Evolutionary conservation across 495 filamentous ascomycete species (phyloP), one percentile per base, ranked within the genome.

Genomic region (Gamarada debralockiae): DNA sequence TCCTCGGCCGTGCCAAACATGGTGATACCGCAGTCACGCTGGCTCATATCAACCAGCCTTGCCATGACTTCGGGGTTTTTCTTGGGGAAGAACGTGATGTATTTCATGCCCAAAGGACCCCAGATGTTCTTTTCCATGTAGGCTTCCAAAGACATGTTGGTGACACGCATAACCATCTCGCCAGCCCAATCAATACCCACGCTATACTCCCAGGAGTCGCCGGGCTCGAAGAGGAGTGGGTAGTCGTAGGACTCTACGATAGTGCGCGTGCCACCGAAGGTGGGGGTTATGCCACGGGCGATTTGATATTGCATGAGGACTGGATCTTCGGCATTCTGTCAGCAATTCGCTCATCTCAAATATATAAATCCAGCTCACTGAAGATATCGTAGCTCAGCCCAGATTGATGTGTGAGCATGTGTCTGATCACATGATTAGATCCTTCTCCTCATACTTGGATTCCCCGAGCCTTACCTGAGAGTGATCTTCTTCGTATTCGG

Each of bases 121-220:
- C 82, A 80, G 50, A 85, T 76, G 60, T 80, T 55, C 50, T 68
- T 61, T 38, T 81, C 65, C 41, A 85, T 69, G 59, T 82, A 85
- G 14, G 73, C 71, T 31, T 79, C 74, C 17, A 85, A 72, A 3
- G 68, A 64, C 22, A 70, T 42, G 2, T 70, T 65, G 2, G 72
- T 73, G 31, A 70, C 70, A 14, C 78, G 73, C 58, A 84, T 74
- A 3, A 72, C 27, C 59, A 68, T 56, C 73, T 80, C 3, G 6
- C 76, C 73, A 0, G 74, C 74, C 73, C 75, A 77, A 53, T 80
- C 76, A 0, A 76, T 51, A 9, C 71, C 66, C n/a, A n/a, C n/a
- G n/a, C n/a, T n/a, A 57, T 80, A 79, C 48, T 61, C 56, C 76
- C 75, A 80, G 13, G 63, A 51, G 3, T 61, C 60, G 4, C 78